Percentiles rank a stretch among this genome's conserved stretches.
Evolutionary conservation across 176 grass and related monocot species (phyloP).

Genomic region (Phragmites australis): DNA sequence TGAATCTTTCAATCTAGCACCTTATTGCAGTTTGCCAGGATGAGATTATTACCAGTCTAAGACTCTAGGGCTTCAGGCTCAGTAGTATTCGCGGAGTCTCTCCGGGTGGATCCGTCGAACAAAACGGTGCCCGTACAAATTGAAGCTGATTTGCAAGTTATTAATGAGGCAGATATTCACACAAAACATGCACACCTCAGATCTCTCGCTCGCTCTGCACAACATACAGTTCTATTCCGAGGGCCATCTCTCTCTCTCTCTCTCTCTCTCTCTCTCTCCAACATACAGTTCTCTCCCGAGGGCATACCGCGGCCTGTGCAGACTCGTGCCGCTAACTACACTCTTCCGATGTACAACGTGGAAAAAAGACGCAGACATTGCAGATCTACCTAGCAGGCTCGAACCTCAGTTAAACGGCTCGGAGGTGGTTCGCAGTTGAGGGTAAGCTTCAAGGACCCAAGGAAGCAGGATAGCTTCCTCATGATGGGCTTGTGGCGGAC

Average conservation of each 20-base stretch:
- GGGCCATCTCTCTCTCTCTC: background rate
- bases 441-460: slow-evolving; percentile 60
- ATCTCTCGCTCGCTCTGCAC: background rate
- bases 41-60: background rate
- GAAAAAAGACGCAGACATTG: slow-evolving; percentile 3
- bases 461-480: slow-evolving; percentile 62
- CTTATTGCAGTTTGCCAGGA: background rate
- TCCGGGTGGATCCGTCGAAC: background rate
- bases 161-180: background rate
- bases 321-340: slow-evolving; percentile 34
- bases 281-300: slow-evolving; percentile 6
- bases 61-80: background rate
- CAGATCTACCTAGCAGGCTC: slow-evolving; percentile 45
- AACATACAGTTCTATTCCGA: background rate
- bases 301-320: slow-evolving; percentile 3
- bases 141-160: background rate
- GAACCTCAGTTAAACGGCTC: slow-evolving; percentile 50
- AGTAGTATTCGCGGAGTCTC: background rate
- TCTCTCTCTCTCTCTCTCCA: background rate
- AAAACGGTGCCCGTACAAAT: background rate
- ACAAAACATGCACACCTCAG: background rate
- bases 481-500: slow-evolving; percentile 50
- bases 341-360: slow-evolving; percentile 17
- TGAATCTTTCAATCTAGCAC: background rate
- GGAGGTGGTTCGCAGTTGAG: slow-evolving; percentile 40